phyloP scores from a whole-genome alignment of 2,329 filamentous ascomycete genomes.

The Ophiocordyceps unilateralis region DNA sequence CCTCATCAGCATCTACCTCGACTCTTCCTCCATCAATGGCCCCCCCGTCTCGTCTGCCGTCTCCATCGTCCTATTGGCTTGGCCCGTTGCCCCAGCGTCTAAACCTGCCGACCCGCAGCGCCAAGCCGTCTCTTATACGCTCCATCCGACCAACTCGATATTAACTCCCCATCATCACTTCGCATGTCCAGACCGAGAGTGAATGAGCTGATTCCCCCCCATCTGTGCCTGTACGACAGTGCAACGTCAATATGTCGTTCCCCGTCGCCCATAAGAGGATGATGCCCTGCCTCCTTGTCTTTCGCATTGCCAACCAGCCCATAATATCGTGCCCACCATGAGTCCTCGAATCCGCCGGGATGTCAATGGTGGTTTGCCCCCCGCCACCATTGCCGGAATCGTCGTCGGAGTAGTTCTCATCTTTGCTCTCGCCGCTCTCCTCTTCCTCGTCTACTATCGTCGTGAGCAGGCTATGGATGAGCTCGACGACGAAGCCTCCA shows the following conservation, averaged over 20 bases:
- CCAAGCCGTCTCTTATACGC: too few species aligned
- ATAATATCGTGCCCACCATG: constrained; percentile 1
- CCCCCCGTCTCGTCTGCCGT: too few species aligned
- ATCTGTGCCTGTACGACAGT: background rate
- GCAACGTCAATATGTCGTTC: background rate
- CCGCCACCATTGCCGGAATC: constrained; percentile 36
- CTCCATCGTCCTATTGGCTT: too few species aligned
- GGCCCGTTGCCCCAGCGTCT: too few species aligned
- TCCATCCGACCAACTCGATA: too few species aligned
- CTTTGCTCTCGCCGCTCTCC: constrained; percentile 21
- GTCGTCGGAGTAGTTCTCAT: constrained; percentile 26
- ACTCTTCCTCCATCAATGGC: too few species aligned
- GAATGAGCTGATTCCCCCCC: background rate
- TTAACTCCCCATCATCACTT: too few species aligned
- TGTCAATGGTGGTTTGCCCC: constrained; percentile 16
- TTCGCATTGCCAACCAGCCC: constrained; percentile 23
- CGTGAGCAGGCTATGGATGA: constrained; percentile 18
- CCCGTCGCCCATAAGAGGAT: constrained; percentile 15
- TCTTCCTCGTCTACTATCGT: constrained; percentile 32
- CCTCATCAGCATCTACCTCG: too few species aligned
- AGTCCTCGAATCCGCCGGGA: constrained; percentile 7
- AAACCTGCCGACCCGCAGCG: too few species aligned
- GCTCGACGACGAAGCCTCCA: background rate
- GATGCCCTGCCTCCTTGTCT: constrained; percentile 19
- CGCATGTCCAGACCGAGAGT: too few species aligned